A percentile compares a stretch with the other conserved stretches of the same genome.
Evolutionary conservation across 2,329 filamentous ascomycete species (phyloP).

Genomic region (Neonectria neomacrospora): DNA sequence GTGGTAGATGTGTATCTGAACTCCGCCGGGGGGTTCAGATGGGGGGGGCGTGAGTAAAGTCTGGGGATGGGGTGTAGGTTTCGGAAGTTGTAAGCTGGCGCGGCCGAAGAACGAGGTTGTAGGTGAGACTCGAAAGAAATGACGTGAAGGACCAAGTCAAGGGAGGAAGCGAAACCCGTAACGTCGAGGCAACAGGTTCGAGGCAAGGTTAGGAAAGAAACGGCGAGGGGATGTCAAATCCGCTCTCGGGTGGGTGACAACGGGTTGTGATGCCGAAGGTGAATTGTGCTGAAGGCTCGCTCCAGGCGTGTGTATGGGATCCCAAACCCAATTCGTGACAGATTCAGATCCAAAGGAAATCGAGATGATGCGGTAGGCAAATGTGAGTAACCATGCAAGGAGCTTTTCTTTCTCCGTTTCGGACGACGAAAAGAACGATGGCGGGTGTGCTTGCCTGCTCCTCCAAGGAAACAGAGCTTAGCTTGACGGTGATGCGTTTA

Average conservation of each 20-base stretch:
- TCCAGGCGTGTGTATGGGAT: conserved; percentile 37
- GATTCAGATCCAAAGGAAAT: conserved; percentile 35
- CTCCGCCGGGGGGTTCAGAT: conserved; percentile 41
- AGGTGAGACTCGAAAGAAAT: conserved; percentile 28
- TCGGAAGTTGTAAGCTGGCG: conserved; percentile 28
- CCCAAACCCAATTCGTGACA: conserved; percentile 36
- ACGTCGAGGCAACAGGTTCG: conserved; percentile 32
- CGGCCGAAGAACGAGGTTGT: conserved; percentile 22
- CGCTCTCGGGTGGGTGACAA: conserved; percentile 28
- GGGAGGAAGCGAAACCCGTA: conserved; percentile 35
- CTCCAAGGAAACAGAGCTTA: conserved; percentile 34
- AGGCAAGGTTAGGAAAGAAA: conserved; percentile 28
- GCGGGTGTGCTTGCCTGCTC: conserved; percentile 35
- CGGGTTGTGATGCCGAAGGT: conserved; percentile 21
- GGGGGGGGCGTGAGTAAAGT: conserved; percentile 7
- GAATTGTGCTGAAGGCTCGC: conserved; percentile 39
- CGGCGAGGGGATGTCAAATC: conserved; percentile 43
- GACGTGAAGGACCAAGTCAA: conserved; percentile 23
- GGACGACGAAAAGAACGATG: conserved; percentile 37
- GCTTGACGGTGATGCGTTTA: conserved; percentile 15
- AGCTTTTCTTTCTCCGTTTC: conserved; percentile 20
- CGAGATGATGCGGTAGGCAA: conserved; percentile 29
- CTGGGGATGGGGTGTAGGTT: conserved; percentile 15
- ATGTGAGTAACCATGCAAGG: conserved; percentile 23
- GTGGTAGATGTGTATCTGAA: conserved; percentile 26